phyloP scores from a whole-genome alignment of 2,329 filamentous ascomycete genomes.

The Exophiala alcalophila region DNA sequence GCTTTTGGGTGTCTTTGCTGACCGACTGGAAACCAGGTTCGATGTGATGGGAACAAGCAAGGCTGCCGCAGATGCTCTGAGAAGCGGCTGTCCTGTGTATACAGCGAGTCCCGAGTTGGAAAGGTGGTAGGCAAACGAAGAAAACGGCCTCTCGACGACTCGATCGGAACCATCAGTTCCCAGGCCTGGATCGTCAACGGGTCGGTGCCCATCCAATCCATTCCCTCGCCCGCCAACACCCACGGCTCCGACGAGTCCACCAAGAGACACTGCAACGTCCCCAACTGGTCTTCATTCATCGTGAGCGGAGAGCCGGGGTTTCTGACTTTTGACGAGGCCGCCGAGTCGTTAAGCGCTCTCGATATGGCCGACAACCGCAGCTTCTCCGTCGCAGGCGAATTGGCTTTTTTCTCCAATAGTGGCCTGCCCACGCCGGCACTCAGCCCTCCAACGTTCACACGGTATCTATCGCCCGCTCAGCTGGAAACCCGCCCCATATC shows the following conservation, averaged over 20 bases:
- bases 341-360: constrained; percentile 22
- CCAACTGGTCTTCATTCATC: constrained; percentile 25
- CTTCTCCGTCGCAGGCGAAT: constrained; percentile 23
- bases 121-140: constrained; percentile 31
- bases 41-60: constrained; percentile 31
- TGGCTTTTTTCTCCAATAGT: constrained; percentile 22
- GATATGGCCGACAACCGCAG: constrained; percentile 26
- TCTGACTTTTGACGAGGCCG: constrained; percentile 21
- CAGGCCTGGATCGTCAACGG: constrained; percentile 21
- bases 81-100: constrained; percentile 28
- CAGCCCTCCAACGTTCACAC: constrained; percentile 27
- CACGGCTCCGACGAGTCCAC: constrained; percentile 18
- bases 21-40: constrained; percentile 21
- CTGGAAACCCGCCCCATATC: constrained; percentile 21
- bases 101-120: constrained; percentile 31
- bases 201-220: constrained; percentile 19
- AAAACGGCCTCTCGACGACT: constrained; percentile 28
- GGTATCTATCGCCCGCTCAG: constrained; percentile 26
- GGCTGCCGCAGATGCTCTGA: constrained; percentile 30
- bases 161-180: constrained; percentile 23
- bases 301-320: constrained; percentile 19
- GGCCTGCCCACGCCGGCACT: constrained; percentile 28
- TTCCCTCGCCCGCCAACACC: constrained; percentile 28
- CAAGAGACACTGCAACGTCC: constrained; percentile 17
- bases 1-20: constrained; percentile 8